Conservation (phyloP, 345 rosid genomes). For the Gossypium stocksii region DNA sequence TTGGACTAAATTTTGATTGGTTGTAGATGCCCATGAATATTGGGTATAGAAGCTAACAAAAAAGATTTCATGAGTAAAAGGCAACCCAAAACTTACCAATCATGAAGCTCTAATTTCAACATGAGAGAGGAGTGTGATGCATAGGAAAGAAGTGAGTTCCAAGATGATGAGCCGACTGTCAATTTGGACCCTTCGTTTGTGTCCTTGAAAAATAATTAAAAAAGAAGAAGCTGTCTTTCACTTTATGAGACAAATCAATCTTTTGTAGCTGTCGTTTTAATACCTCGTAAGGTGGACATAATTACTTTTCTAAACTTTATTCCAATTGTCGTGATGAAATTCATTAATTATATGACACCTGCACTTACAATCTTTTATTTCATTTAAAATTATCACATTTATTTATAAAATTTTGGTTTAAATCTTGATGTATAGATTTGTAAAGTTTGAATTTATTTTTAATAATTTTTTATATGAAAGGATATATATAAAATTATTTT, state of each 20-base stretch:
- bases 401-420: background rate
- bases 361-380: background rate
- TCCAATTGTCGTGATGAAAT: background rate
- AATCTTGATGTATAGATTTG: too few relatives aligned
- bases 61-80: background rate
- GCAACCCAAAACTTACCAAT: background rate
- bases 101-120: background rate
- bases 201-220: background rate
- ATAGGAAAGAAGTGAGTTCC: constrained; percentile 1
- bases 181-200: constrained; percentile 22
- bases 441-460: too few relatives aligned
- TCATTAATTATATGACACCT: background rate
- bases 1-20: background rate
- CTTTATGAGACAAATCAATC: background rate
- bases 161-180: constrained; percentile 30
- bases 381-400: background rate
- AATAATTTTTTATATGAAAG: too few relatives aligned
- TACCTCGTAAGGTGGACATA: background rate
- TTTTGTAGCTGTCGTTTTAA: background rate
- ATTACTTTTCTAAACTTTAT: background rate
- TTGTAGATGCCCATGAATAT: background rate
- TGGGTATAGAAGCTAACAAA: background rate
- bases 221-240: background rate
- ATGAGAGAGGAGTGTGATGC: too few relatives aligned
- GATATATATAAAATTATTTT: too few relatives aligned